Evolutionary conservation across 495 filamentous ascomycete genomes (phyloP), one percentile per base, ranked within the genome.

Genomic region (Patellaria atrata): DNA sequence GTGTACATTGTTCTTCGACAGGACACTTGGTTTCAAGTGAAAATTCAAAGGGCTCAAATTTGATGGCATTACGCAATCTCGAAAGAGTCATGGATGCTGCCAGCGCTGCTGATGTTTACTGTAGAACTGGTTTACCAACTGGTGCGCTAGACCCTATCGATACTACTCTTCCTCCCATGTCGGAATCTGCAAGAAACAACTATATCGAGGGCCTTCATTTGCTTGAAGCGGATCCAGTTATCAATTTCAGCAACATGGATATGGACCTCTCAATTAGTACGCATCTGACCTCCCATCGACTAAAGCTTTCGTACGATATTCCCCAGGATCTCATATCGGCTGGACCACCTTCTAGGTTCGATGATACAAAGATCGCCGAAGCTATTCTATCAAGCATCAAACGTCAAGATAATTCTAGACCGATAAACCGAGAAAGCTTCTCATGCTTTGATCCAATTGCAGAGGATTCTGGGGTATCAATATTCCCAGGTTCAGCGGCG

Each of bases 201-300:
- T 82, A 70, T 38, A 61, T 72, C 22, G 64, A 80, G 28, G 75
- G 73, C 5, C 56, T 70, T 30, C 63, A 57, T 9, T 48, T 85
- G 2, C 52, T 92, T 11, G 65, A 79, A 45, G 67, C 70, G 3
- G 56, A 61, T 32, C 44, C 46, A 13, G 8, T 35, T 9, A 21
- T 56, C 2, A 59, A 73, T 33, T 59, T 65, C 44, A 56, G 61
- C 3, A 50, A 36, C 58, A 27, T 55, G 6, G 42, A 45, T 30
- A 44, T 38, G 4, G 20, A 44, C 10, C 33, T 58, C 7, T 28
- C 35, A 7, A 30, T 43, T 1, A 35, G 33, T 22, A 46, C 27
- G 7, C 12, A 60, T 45, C 21, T 53, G 45, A 22, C 34, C 40
- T 5, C 37, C n/a, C 38, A 42, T 18, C 45, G 50, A 23, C 25